Evolutionary conservation across 2,329 filamentous ascomycete species (phyloP), one percentile per base, ranked within the genome.

Genomic region (Fusarium tanahbumbuense): DNA sequence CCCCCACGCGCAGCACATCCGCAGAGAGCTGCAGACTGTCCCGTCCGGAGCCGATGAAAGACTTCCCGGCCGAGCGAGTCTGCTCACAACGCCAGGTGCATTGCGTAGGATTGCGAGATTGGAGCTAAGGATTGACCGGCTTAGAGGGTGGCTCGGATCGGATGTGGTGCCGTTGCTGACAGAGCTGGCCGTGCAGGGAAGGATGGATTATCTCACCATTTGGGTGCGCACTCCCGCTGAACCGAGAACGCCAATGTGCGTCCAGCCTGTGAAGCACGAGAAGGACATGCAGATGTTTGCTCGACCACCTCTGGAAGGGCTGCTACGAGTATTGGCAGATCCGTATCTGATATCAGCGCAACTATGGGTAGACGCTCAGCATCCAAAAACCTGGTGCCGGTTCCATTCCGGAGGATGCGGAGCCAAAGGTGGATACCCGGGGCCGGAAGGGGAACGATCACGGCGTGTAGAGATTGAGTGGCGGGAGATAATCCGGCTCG

Each of bases 301-400:
- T n/a, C 73, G 73, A 45, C 73, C 76, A 23, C 73, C 80, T 72
- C 59, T 80, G 25, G 72, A 71, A 59, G 77, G 79, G 5, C 68
- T 86, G 11, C 69, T 85, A 47, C 74, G 76, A 54, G 73, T 86
- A 20, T 71, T 86, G 56, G 75, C 79, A 44, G 84, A 86, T 60
- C 84, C 84, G 49, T 81, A 84, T 48, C 75, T 86, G 37, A 75
- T 81, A 49, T 77, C 67, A 44, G 81, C 80, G 16, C 76, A 79
- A 59, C 69, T 86, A 28, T 75, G 75, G 68, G 78, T 83, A 41
- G 77, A 77, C 56, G 72, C 72, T 22, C 71, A 69, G 42, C 83
- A 84, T 65, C 75, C 76, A 54, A 62, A 69, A 22, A 73, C 79
- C 3, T 84, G 83, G 79, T 85, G 83, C 61, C 77, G 75, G 23